Conservation (phyloP, 202 grass and related monocot genomes). For the Brachypodium distachyon region DNA sequence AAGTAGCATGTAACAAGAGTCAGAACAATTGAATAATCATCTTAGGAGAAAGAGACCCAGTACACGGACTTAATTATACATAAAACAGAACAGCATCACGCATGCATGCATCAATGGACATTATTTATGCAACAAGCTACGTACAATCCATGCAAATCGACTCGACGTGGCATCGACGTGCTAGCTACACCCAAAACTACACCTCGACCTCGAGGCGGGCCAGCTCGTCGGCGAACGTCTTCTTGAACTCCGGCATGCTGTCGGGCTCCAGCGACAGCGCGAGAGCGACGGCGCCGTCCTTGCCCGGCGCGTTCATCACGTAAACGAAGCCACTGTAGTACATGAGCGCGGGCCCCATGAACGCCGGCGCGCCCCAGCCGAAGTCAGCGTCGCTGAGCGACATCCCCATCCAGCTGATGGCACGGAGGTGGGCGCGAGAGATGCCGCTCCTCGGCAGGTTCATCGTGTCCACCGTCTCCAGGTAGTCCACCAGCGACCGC, state of each 20-base stretch:
- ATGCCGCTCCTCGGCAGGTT: conserved; percentile 20
- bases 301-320: conserved; percentile 31
- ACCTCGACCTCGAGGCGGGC: not conserved
- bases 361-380: conserved; percentile 43
- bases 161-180: too few relatives aligned
- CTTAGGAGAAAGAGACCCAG: too few relatives aligned
- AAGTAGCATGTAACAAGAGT: too few relatives aligned
- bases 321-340: conserved; percentile 39
- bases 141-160: too few relatives aligned
- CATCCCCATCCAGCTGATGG: conserved; percentile 51
- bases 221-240: conserved; percentile 28
- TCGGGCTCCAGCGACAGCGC: conserved; percentile 26
- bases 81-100: too few relatives aligned
- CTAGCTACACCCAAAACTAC: too few relatives aligned
- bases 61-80: too few relatives aligned
- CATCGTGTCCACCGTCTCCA: conserved; percentile 18
- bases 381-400: conserved; percentile 45
- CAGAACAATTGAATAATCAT: too few relatives aligned
- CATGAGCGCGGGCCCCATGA: conserved; percentile 42
- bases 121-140: too few relatives aligned
- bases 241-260: conserved; percentile 37
- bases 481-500: conserved; percentile 37
- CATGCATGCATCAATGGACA: too few relatives aligned
- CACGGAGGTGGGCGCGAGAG: conserved; percentile 12
- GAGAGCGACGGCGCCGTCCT: conserved; percentile 25